These are phyloP conservation scores for Lecanicillium sp. DNA, from an alignment of 2,329 filamentous ascomycete genomes.

Conservation along the genomic window DNA sequence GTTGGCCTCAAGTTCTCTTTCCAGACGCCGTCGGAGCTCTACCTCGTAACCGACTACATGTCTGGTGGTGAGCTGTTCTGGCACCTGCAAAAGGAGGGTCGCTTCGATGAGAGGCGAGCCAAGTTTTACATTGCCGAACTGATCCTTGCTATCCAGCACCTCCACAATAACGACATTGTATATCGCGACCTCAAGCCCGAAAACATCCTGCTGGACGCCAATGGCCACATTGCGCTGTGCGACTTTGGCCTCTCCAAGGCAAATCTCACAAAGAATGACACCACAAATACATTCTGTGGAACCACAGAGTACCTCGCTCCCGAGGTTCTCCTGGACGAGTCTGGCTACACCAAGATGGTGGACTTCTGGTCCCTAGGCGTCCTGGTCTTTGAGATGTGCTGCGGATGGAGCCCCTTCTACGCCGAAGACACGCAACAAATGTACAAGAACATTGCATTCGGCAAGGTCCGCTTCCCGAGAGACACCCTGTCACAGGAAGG, in stretches of 20 bases:
- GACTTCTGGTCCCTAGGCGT: slow-evolving; percentile 99
- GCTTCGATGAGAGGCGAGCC: slow-evolving; percentile 87
- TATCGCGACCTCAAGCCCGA: slow-evolving; percentile 97
- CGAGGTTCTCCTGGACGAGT: slow-evolving; percentile 90
- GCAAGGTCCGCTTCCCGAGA: slow-evolving; percentile 92
- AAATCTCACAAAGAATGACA: slow-evolving; percentile 93
- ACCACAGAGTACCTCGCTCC: slow-evolving; percentile 97
- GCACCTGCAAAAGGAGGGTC: slow-evolving; percentile 95
- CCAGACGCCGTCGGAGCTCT: slow-evolving; percentile 92
- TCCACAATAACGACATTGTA: slow-evolving; percentile 95
- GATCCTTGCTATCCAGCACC: slow-evolving; percentile 87
- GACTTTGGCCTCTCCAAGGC: slow-evolving; percentile 98
- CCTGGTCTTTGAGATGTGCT: slow-evolving; percentile 99
- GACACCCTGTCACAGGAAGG: slow-evolving; percentile 93
- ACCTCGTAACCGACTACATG: slow-evolving; percentile 99
- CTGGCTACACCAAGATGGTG: slow-evolving; percentile 99
- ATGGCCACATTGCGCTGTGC: slow-evolving; percentile 94
- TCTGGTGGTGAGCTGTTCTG: slow-evolving; percentile 97
- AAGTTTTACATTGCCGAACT: slow-evolving; percentile 99
- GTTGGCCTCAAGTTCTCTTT: slow-evolving; percentile 98
- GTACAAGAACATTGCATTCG: slow-evolving; percentile 99
- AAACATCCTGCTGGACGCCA: slow-evolving; percentile 93
- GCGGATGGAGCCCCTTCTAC: slow-evolving; percentile 98
- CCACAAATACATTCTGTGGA: slow-evolving; percentile 97
- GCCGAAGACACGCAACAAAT: slow-evolving; percentile 99